Percentiles rank a stretch among this genome's conserved stretches.
Conservation (phyloP, 352 stramenopile species). For the Phytophthora idaei region DNA sequence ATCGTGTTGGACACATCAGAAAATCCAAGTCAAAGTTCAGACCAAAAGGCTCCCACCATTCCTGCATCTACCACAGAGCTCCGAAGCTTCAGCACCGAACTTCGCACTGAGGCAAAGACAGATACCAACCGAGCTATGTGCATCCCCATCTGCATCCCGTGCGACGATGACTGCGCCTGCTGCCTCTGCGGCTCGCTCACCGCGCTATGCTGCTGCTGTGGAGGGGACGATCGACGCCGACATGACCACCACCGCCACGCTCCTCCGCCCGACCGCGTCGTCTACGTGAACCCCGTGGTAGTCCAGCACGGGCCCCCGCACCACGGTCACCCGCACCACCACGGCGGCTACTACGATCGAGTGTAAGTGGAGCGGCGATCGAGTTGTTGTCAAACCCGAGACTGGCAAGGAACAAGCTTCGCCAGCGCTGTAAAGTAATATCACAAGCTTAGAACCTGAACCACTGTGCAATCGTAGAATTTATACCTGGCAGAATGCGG, state of each 20-base stretch:
- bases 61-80: constrained; percentile 1
- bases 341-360: constrained; percentile 34
- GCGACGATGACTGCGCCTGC: constrained; percentile 36
- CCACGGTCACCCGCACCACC: constrained; percentile 13
- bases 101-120: neutral
- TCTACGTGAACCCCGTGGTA: constrained; percentile 47
- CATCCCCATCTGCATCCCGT: constrained; percentile 32
- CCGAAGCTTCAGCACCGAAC: too few relatives aligned
- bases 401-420: neutral
- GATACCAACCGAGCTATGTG: constrained; percentile 13
- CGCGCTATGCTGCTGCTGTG: constrained; percentile 35
- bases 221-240: constrained; percentile 22
- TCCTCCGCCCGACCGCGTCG: constrained; percentile 26
- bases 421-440: constrained; percentile 3
- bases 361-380: constrained; percentile 17
- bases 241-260: constrained; percentile 17
- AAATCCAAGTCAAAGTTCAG: constrained; percentile 15
- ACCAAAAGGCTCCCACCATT: constrained; percentile 2
- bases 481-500: too few relatives aligned
- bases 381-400: neutral
- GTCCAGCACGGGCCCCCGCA: constrained; percentile 32
- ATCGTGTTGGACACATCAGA: constrained; percentile 20
- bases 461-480: neutral
- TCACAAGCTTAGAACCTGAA: constrained; percentile 3
- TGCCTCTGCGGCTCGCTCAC: constrained; percentile 42